Base-by-base conservation (phyloP, 179 eudicot species). In the Beta lomatogona region DNA sequence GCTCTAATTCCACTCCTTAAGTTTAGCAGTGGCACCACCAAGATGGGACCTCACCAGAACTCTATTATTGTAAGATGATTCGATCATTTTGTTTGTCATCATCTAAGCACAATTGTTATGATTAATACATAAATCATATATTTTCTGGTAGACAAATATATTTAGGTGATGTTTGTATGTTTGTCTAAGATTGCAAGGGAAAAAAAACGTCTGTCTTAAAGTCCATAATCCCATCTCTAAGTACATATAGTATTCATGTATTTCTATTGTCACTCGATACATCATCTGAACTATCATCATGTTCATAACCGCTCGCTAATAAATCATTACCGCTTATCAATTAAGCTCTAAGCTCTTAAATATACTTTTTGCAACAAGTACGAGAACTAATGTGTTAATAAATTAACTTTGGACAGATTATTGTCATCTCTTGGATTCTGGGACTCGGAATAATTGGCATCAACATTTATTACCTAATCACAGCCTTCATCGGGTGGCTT, bases 31-130 rank as follows among this genome's bases (percentile, higher is more conserved):
- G 81, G 91, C 64, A 44, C 92, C n/a, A 89, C 92, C 79, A 95
- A 95, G 82, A 90, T 95, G 98, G 98, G 98, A 55, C 98, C 97
- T 36, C 97, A 95, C 85, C 93, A 89, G 83, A 93, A 90, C 81
- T 93, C 97, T 46, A 85, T 84, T 19, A 73, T 86, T 60, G 97
- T 91, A 78, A 90, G 97, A 83, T 57, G 16, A 15, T 4, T 19
- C 18, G 3, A 3, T 5, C 22, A 21, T 61, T 19, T n/a, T 61
- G 22, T 8, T 19, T 16, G 16, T 6, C 9, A 6, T 25, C 14
- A 59, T 28, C 4, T 16, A 21, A 59, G 22, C 41, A 55, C 31
- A 28, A 76, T 44, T 76, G 45, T 4, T 61, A n/a, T 61, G 19
- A 7, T 16, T 61, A n/a, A 13, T 10, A 55, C 16, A 11, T 11